phyloP scores from a whole-genome alignment of 208 protist genomes.

The Leishmania lainsoni region DNA sequence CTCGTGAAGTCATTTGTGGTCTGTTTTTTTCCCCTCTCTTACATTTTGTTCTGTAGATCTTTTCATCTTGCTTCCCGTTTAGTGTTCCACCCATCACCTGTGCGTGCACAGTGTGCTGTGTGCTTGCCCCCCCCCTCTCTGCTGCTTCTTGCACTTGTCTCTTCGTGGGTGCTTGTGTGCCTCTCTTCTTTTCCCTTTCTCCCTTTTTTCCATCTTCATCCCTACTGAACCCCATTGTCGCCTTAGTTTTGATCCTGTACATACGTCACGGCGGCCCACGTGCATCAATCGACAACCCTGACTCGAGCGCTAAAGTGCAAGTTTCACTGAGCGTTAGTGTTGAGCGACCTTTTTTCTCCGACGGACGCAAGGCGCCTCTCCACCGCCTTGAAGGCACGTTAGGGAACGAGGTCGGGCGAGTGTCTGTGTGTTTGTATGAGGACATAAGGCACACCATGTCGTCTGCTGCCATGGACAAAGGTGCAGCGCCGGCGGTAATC shows the following conservation, averaged over 20 bases:
- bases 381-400: background rate
- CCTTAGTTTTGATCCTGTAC: background rate
- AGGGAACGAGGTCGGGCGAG: background rate
- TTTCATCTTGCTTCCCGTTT: background rate
- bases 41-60: background rate
- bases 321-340: background rate
- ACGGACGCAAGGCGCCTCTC: background rate
- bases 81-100: background rate
- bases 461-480: constrained; percentile 8
- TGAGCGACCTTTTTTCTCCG: background rate
- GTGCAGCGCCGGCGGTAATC: background rate
- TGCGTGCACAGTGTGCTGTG: background rate
- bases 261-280: background rate
- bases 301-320: background rate
- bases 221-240: background rate
- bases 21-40: background rate
- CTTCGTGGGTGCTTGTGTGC: background rate
- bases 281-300: background rate
- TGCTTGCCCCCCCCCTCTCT: background rate
- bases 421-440: background rate
- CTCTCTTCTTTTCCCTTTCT: background rate
- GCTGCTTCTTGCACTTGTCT: background rate
- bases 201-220: background rate
- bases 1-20: background rate
- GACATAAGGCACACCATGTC: constrained; percentile 6